Base-by-base conservation (phyloP, 192 early-diverging fungal species). In the Coemansia reversa region DNA sequence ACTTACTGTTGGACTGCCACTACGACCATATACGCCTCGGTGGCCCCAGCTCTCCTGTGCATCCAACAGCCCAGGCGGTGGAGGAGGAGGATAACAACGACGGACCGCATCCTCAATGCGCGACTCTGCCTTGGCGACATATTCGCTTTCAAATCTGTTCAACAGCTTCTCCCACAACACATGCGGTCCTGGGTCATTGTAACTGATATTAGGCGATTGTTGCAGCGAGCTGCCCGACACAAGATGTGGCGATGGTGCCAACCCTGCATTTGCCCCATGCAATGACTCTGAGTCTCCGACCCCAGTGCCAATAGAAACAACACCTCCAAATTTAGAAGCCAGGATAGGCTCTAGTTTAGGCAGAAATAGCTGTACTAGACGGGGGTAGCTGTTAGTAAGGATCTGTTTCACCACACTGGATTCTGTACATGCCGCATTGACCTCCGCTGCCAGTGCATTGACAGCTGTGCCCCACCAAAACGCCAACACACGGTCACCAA, bases 401-500 rank as follows among this genome's bases (percentile, higher is more conserved):
- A 65, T 62, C 51, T 73, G 71, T 23, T 57, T 50, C 29, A 74
- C 23, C 5, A 67, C 71, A 20, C 42, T 52, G 0, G 71, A 67
- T 5, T 63, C 64, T 4, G 16, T 30, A 42, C 65, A 67, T 9
- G 71, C 65, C 4, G 30, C 29, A 28, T 53, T 47, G 14, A 70
- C 24, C 51, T 69, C 60, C 0, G 59, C 60, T 0, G 64, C 54
- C 60, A 76, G 47, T 2, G 65, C 63, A 2, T 63, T 45, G 8
- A 76, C 55, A 0, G 74, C 74, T 1, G 65, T 61, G 32, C 74
- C 63, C 74, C 74, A 76, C 74, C 74, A 76, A 48, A 70, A 76
- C 1, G 68, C 74, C 51, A 76, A 29, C 2, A 30, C 28, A 35
- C 60, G 62, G 55, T 66, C 61, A 33, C 64, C 71, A 20, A 79